Percentiles rank a stretch among this genome's conserved stretches.
phyloP scores from a whole-genome alignment of 2,329 filamentous ascomycete species.

The Fusarium concolor region DNA sequence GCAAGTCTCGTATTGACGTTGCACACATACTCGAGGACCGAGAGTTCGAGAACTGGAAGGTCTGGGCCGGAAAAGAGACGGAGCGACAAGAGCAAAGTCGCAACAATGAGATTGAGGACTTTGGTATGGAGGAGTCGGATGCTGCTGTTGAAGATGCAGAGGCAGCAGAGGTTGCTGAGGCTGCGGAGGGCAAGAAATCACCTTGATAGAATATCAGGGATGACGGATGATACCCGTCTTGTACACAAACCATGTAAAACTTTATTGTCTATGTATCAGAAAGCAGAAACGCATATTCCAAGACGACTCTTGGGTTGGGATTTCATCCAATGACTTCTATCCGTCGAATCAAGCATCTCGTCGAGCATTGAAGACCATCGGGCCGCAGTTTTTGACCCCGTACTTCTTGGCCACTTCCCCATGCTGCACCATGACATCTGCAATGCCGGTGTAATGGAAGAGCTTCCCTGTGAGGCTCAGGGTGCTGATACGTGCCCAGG shows the following conservation, averaged over 20 bases:
- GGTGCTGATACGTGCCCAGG: slow-evolving; percentile 85
- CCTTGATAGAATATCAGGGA: slow-evolving; percentile 19
- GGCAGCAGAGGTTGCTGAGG: slow-evolving; percentile 42
- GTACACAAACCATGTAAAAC: slow-evolving; percentile 42
- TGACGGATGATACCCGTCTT: slow-evolving; percentile 39
- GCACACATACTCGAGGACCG: slow-evolving; percentile 85
- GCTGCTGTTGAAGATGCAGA: slow-evolving; percentile 28
- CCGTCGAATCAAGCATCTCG: slow-evolving; percentile 39
- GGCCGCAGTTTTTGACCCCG: slow-evolving; percentile 53
- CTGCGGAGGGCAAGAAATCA: slow-evolving; percentile 26
- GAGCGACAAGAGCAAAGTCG: slow-evolving; percentile 55
- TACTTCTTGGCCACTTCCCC: slow-evolving; percentile 66
- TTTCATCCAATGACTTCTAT: background rate
- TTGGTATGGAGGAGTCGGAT: slow-evolving; percentile 55
- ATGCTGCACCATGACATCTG: slow-evolving; percentile 89
- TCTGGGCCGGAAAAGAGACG: slow-evolving; percentile 72
- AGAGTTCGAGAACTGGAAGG: slow-evolving; percentile 86
- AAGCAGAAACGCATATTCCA: slow-evolving; percentile 35
- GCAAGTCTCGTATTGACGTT: slow-evolving; percentile 78
- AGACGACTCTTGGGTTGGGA: slow-evolving; percentile 5
- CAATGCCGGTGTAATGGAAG: slow-evolving; percentile 71
- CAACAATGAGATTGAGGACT: slow-evolving; percentile 57
- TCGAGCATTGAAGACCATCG: slow-evolving; percentile 56
- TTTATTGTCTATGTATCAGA: slow-evolving; percentile 42
- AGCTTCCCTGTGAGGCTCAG: slow-evolving; percentile 88